Evolutionary conservation across 495 filamentous ascomycete genomes (phyloP).

Genomic region (Trichoderma parareesei): DNA sequence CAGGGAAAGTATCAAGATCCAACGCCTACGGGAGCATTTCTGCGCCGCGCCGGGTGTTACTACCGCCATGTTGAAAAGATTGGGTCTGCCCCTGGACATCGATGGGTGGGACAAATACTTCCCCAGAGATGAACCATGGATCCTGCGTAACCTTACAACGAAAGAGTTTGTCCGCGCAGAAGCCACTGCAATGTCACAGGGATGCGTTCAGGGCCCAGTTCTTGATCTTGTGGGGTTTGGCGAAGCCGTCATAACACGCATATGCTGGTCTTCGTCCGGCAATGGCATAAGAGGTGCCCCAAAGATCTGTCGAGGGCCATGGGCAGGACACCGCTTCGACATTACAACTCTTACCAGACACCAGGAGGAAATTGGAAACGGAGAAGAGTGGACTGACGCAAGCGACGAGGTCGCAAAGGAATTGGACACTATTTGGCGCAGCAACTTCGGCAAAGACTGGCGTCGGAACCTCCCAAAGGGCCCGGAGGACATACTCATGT

Average conservation of each 20-base stretch:
- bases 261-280: background rate
- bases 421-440: background rate
- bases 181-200: slow-evolving; percentile 20
- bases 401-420: background rate
- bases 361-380: background rate
- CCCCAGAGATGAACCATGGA: slow-evolving; percentile 21
- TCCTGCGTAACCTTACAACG: slow-evolving; percentile 26
- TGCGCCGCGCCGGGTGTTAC: background rate
- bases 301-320: slow-evolving; percentile 16
- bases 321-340: slow-evolving; percentile 20
- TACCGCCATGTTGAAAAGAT: background rate
- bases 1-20: too few relatives aligned
- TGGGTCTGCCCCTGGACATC: background rate
- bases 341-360: slow-evolving; percentile 15
- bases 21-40: too few relatives aligned
- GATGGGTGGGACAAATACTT: slow-evolving; percentile 13
- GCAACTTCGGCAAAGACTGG: background rate
- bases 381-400: background rate
- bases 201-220: slow-evolving; percentile 4
- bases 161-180: slow-evolving; percentile 23
- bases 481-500: too few relatives aligned
- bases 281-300: background rate
- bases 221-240: background rate
- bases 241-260: background rate
- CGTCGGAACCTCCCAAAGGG: background rate